These are phyloP conservation scores for Kodamaea sp. DNA, from an alignment of 1,139 yeast species.

Conservation along the genomic window DNA sequence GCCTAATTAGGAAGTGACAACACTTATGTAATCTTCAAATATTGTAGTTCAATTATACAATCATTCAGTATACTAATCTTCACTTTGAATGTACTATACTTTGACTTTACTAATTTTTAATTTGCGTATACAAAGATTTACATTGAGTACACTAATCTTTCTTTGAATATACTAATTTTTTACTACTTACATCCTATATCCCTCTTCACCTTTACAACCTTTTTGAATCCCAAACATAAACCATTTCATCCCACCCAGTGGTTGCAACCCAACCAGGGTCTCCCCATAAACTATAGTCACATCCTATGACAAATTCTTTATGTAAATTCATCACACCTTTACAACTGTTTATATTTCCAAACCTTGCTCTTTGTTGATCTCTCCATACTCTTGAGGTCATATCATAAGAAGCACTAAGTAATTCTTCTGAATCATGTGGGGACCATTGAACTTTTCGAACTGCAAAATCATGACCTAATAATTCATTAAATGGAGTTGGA, in stretches of 20 bases:
- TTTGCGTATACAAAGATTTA: too few species aligned
- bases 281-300: slow-evolving; percentile 97
- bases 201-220: slow-evolving; percentile 19
- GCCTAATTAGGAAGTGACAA: background rate
- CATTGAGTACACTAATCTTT: background rate
- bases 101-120: too few species aligned
- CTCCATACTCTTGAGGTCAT: slow-evolving; percentile 89
- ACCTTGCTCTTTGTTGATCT: slow-evolving; percentile 55
- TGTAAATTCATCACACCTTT: slow-evolving; percentile 64
- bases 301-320: slow-evolving; percentile 88
- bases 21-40: background rate
- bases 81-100: too few species aligned
- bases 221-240: slow-evolving; percentile 80
- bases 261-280: slow-evolving; percentile 94
- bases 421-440: slow-evolving; percentile 72
- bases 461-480: slow-evolving; percentile 87
- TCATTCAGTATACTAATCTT: too few species aligned
- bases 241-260: slow-evolving; percentile 96
- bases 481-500: slow-evolving; percentile 71
- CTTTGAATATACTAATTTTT: background rate
- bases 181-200: slow-evolving; percentile 1
- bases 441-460: slow-evolving; percentile 83
- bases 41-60: too few species aligned
- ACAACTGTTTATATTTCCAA: slow-evolving; percentile 37
- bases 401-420: slow-evolving; percentile 81